These are phyloP conservation scores for Amphibolis antarctica DNA, from an alignment of 106 monocot genomes.

Conservation along the genomic window DNA sequence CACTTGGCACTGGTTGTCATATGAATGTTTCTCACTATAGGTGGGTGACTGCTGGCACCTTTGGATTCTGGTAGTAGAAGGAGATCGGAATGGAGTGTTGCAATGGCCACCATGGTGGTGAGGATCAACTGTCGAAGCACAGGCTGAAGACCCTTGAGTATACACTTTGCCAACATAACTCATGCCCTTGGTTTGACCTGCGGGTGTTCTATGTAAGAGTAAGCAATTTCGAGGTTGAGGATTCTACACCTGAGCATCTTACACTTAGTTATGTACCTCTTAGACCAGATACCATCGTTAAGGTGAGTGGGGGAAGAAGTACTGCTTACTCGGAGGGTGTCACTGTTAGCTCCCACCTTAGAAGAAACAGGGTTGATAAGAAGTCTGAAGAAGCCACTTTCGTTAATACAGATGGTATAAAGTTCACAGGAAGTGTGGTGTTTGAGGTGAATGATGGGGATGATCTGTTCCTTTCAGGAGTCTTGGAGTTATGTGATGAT, in stretches of 20 bases:
- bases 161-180: slow-evolving; percentile 39
- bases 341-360: slow-evolving; percentile 37
- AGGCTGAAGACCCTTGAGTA: slow-evolving; percentile 44
- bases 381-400: slow-evolving; percentile 58
- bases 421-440: slow-evolving; percentile 46
- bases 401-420: slow-evolving; percentile 61
- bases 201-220: slow-evolving; percentile 47
- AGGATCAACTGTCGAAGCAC: not conserved
- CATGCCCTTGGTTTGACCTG: slow-evolving; percentile 43
- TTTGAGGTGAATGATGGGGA: slow-evolving; percentile 42
- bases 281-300: slow-evolving; percentile 36
- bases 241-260: slow-evolving; percentile 26
- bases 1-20: too few relatives aligned
- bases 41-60: too few relatives aligned
- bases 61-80: too few relatives aligned
- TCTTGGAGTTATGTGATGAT: slow-evolving; percentile 29
- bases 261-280: slow-evolving; percentile 44
- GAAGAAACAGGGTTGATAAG: slow-evolving; percentile 55
- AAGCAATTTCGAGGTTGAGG: slow-evolving; percentile 29
- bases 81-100: not conserved
- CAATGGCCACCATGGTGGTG: not conserved
- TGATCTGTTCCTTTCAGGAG: slow-evolving; percentile 18
- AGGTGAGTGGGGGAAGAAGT: slow-evolving; percentile 55
- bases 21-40: too few relatives aligned
- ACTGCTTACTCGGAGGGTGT: slow-evolving; percentile 37